Base-by-base conservation (phyloP, 2,329 filamentous ascomycete genomes). In the Parasarocladium wereldwijsianum region DNA sequence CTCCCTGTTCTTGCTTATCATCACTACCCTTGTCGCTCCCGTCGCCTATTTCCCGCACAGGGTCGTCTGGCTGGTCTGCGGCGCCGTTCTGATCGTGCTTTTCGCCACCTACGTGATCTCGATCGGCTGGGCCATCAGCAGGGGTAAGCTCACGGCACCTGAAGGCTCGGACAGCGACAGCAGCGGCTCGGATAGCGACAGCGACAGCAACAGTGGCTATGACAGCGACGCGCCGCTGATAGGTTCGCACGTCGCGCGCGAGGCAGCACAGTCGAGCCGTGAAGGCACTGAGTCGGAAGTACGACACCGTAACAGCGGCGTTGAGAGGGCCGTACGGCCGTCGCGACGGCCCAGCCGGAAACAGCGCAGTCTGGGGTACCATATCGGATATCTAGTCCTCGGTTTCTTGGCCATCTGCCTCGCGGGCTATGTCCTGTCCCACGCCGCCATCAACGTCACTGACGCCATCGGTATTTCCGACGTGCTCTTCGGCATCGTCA, bases 381-480 rank as follows among this genome's bases (percentile, higher is more conserved):
- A 45, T 36, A 25, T 38, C 4, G 11, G 24, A 17, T 50, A 59
- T 8, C 57, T 70, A 13, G 3, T 60, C 9, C 12, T 61, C 14
- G 60, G 62, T 8, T 51, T 67, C 22, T 18, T 62, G 4, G 46
- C 56, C 4, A 52, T 68, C 16, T 58, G 52, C 5, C 37, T 67
- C 4, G 55, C 60, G 5, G 60, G 61, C 22, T 67, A 62, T 32
- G 49, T 68, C 22, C 55, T 68, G 18, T 56, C 62, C 2, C 59
- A 59, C 34, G 52, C 55, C 12, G 51, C 62, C n/a, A 48, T 44
- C 4, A 48, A 53, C 6, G 52, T 68, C 21, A 49, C 54, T 10
- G 51, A 57, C 11, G 43, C 43, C 4, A 45, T 64, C 9, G 40
- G 46, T 8, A 43, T 65, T 3, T 65, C 64, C 4, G 55, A 55